These are phyloP conservation scores for Erysimum cheiranthoides DNA, from an alignment of 345 rosid species.

Conservation along the genomic window DNA sequence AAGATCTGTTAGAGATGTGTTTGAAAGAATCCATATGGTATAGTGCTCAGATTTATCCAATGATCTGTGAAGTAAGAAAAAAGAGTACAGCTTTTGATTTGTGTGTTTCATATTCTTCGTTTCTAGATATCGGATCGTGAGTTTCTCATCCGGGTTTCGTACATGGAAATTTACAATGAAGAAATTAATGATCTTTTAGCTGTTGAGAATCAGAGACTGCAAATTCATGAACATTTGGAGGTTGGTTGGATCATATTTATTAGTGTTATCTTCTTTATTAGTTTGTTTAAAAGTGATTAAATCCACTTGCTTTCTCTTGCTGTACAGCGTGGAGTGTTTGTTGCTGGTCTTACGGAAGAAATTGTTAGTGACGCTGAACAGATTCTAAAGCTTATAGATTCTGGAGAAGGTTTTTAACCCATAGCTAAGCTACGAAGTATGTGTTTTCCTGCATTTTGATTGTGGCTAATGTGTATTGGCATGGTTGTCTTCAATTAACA, in stretches of 20 bases:
- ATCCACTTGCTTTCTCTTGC: constrained; percentile 27
- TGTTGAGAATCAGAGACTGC: constrained; percentile 81
- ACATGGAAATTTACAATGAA: constrained; percentile 95
- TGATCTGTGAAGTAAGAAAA: neutral
- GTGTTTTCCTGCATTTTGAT: neutral
- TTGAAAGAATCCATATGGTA: constrained; percentile 64
- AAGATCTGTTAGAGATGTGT: constrained; percentile 75
- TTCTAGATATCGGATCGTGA: constrained; percentile 77
- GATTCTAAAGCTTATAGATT: constrained; percentile 77
- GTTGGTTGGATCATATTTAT: constrained; percentile 57
- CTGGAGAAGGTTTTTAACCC: constrained; percentile 80
- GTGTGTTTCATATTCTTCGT: constrained; percentile 35
- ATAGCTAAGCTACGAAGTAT: constrained; percentile 11
- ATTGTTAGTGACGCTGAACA: constrained; percentile 84
- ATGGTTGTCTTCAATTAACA: constrained; percentile 36
- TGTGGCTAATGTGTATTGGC: constrained; percentile 1
- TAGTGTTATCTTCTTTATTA: constrained; percentile 10
- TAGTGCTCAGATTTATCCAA: neutral
- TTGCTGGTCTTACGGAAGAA: constrained; percentile 88
- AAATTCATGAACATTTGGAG: constrained; percentile 94
- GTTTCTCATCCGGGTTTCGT: constrained; percentile 89
- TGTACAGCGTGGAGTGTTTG: constrained; percentile 83
- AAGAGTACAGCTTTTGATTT: constrained; percentile 11
- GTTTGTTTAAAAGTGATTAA: constrained; percentile 22
- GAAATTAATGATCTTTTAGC: constrained; percentile 89